Percentiles rank a stretch among this genome's conserved stretches.
Conservation (phyloP, 495 filamentous ascomycete species). For the Niebla homalea region DNA sequence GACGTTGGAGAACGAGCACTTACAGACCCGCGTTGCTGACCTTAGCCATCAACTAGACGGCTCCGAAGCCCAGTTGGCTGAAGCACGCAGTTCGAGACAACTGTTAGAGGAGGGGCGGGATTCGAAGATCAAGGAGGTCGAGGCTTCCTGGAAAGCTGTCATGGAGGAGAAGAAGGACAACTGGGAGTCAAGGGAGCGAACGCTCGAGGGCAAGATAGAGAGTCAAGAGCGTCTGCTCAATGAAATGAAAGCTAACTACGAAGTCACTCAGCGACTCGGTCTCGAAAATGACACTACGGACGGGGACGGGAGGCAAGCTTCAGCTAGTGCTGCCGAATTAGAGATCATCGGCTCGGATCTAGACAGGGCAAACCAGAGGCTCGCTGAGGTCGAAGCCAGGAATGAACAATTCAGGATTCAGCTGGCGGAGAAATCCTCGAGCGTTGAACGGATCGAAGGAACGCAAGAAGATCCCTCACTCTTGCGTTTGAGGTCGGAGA, state of each 20-base stretch:
- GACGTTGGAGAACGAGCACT: slow-evolving; percentile 69
- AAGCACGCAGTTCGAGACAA: slow-evolving; percentile 58
- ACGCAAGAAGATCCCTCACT: slow-evolving; percentile 79
- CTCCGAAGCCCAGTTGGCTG: slow-evolving; percentile 58
- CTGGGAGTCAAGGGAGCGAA: slow-evolving; percentile 90
- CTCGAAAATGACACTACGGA: slow-evolving; percentile 47
- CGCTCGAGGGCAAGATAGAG: slow-evolving; percentile 82
- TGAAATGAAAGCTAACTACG: slow-evolving; percentile 92
- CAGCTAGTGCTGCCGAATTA: slow-evolving; percentile 75
- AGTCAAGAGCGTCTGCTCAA: slow-evolving; percentile 85
- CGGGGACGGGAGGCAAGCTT: slow-evolving; percentile 37
- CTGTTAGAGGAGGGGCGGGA: slow-evolving; percentile 67
- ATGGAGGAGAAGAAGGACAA: slow-evolving; percentile 89
- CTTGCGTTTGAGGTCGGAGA: slow-evolving; percentile 78
- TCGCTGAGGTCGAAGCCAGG: slow-evolving; percentile 84
- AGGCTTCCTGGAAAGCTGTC: slow-evolving; percentile 83
- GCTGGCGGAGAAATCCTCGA: slow-evolving; percentile 74
- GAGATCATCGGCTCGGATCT: slow-evolving; percentile 86
- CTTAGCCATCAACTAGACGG: slow-evolving; percentile 91
- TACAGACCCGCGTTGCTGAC: slow-evolving; percentile 62
- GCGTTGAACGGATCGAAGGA: slow-evolving; percentile 45
- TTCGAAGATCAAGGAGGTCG: slow-evolving; percentile 67
- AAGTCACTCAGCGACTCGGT: slow-evolving; percentile 83
- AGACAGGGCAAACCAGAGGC: slow-evolving; percentile 71
- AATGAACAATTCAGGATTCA: slow-evolving; percentile 90